phyloP scores from a whole-genome alignment of 352 stramenopile species.

The Phytophthora rubi region DNA sequence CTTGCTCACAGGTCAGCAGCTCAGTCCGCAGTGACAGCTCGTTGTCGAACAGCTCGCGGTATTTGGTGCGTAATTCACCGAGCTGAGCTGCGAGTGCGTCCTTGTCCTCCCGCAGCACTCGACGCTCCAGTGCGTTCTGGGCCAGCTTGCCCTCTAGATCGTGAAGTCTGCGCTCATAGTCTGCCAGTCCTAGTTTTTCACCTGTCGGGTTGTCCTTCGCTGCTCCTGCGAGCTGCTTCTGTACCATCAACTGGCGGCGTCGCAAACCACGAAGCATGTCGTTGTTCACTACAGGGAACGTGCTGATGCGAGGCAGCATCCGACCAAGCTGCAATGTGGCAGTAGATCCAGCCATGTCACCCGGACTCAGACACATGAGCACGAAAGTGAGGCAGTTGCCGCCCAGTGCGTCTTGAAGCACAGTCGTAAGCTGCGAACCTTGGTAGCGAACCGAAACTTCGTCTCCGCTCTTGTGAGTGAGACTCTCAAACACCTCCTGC shows the following conservation, averaged over 20 bases:
- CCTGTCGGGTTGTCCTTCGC: not conserved
- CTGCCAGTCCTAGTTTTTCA: slow-evolving; percentile 12
- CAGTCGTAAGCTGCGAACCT: slow-evolving; percentile 42
- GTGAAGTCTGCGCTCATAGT: slow-evolving; percentile 36
- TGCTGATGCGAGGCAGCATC: slow-evolving; percentile 39
- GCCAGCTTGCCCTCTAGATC: slow-evolving; percentile 51
- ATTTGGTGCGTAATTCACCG: slow-evolving; percentile 60
- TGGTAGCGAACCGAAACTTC: slow-evolving; percentile 23
- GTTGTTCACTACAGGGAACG: slow-evolving; percentile 64
- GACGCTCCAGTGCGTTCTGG: slow-evolving; percentile 50
- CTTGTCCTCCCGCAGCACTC: slow-evolving; percentile 57
- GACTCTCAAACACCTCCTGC: slow-evolving; percentile 41
- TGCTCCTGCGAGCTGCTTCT: slow-evolving; percentile 7
- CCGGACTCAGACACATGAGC: slow-evolving; percentile 46
- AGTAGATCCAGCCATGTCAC: slow-evolving; percentile 47
- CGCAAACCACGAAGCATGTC: slow-evolving; percentile 58
- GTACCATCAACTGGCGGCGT: slow-evolving; percentile 28
- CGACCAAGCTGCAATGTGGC: slow-evolving; percentile 48
- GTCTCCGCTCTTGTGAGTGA: slow-evolving; percentile 12
- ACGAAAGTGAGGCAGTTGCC: slow-evolving; percentile 63
- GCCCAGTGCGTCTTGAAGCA: slow-evolving; percentile 56
- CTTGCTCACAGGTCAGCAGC: slow-evolving; percentile 64
- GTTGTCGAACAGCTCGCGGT: slow-evolving; percentile 67
- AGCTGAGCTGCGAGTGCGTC: slow-evolving; percentile 46
- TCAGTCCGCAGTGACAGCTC: slow-evolving; percentile 66